These are phyloP conservation scores for Trypanosoma grayi DNA, from an alignment of 208 protist species.

Conservation along the genomic window DNA sequence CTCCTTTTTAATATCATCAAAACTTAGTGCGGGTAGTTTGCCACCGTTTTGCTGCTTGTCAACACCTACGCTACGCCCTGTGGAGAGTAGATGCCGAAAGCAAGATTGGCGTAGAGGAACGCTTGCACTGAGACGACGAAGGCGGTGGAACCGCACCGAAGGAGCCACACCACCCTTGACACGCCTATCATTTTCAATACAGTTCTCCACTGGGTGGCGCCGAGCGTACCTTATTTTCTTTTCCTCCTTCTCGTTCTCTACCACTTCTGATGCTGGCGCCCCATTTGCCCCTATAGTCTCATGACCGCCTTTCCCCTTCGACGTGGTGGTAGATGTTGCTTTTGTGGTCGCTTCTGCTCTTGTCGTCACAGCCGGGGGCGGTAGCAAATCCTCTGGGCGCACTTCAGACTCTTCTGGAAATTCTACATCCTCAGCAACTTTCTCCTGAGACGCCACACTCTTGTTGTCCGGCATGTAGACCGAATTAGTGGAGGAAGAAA, in stretches of 20 bases:
- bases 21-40: slow-evolving; percentile 8
- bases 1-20: slow-evolving; percentile 16
- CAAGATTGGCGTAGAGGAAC: background rate
- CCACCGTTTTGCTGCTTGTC: background rate
- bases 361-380: too few relatives aligned
- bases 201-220: too few relatives aligned
- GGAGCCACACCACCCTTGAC: background rate
- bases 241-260: too few relatives aligned
- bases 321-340: too few relatives aligned
- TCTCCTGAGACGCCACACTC: background rate
- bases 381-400: too few relatives aligned
- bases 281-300: too few relatives aligned
- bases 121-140: slow-evolving; percentile 3
- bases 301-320: too few relatives aligned
- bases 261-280: too few relatives aligned
- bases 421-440: background rate
- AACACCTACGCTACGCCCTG: background rate
- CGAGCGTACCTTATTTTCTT: too few relatives aligned
- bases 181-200: background rate
- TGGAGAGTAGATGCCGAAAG: slow-evolving; percentile 13
- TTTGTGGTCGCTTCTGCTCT: too few relatives aligned
- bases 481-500: background rate
- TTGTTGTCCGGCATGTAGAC: background rate
- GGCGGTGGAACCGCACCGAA: background rate
- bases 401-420: too few relatives aligned